These are phyloP conservation scores for Epichloe elymi DNA, from an alignment of 2,329 filamentous ascomycete species.

Conservation along the genomic window DNA sequence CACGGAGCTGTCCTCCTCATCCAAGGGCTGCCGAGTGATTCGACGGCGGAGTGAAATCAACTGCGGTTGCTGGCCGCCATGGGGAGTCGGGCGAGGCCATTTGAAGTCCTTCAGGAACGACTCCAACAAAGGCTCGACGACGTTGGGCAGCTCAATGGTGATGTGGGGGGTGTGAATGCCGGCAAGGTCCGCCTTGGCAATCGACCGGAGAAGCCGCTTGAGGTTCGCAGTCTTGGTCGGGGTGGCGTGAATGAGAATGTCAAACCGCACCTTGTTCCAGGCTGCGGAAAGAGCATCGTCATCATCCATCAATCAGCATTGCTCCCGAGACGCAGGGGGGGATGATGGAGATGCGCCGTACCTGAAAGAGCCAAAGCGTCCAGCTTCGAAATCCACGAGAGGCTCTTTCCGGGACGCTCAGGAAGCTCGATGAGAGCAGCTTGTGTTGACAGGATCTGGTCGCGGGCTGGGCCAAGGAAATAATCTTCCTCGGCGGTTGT, in stretches of 20 bases:
- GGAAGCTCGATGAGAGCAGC: slow-evolving; percentile 68
- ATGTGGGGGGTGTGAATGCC: slow-evolving; percentile 62
- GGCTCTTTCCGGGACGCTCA: slow-evolving; percentile 42
- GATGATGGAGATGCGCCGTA: slow-evolving; percentile 18
- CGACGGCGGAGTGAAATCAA: slow-evolving; percentile 62
- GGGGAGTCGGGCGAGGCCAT: slow-evolving; percentile 45
- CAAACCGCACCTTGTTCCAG: slow-evolving; percentile 68
- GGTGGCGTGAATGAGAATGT: slow-evolving; percentile 72
- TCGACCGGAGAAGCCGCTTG: slow-evolving; percentile 62
- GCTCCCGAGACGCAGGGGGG: background rate
- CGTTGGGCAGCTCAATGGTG: slow-evolving; percentile 68
- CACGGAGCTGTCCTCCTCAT: slow-evolving; percentile 56
- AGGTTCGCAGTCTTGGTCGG: slow-evolving; percentile 59
- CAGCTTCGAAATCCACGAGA: slow-evolving; percentile 67
- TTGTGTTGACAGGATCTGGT: slow-evolving; percentile 35
- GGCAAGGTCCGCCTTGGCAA: slow-evolving; percentile 63
- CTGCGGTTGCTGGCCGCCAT: slow-evolving; percentile 28
- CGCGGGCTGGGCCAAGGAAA: slow-evolving; percentile 48
- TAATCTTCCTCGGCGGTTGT: slow-evolving; percentile 52
- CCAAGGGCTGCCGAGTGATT: slow-evolving; percentile 46
- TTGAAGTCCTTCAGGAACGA: slow-evolving; percentile 49
- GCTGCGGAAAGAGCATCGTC: slow-evolving; percentile 25
- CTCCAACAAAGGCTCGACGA: slow-evolving; percentile 52
- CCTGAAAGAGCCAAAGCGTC: slow-evolving; percentile 58
- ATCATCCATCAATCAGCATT: slow-evolving; percentile 5